Conservation (phyloP, 306 rosid species). For the Potentilla sterilis region DNA sequence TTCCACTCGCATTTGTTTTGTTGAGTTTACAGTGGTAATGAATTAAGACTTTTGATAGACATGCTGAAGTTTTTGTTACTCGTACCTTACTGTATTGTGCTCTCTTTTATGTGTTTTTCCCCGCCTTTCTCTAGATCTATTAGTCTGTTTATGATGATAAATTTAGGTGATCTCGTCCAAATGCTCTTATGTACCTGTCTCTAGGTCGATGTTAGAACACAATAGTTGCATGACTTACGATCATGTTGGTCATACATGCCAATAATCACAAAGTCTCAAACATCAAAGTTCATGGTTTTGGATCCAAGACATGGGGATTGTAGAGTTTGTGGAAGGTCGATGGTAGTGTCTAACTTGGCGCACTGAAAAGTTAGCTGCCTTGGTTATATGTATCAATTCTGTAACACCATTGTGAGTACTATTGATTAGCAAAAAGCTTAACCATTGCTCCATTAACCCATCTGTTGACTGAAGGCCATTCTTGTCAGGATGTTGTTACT, state of each 20-base stretch:
- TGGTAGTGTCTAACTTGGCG: not conserved
- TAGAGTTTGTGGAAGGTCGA: not conserved
- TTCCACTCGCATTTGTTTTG: slow-evolving; percentile 94
- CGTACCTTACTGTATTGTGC: slow-evolving; percentile 6
- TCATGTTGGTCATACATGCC: not conserved
- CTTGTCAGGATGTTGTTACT: not conserved
- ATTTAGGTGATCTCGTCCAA: not conserved
- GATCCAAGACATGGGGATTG: not conserved
- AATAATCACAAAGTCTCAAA: not conserved
- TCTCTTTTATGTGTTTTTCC: not conserved
- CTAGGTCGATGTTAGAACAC: not conserved
- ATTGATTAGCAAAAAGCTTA: not conserved
- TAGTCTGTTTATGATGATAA: not conserved
- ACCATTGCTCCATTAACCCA: not conserved
- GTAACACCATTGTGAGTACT: not conserved
- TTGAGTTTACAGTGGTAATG: slow-evolving; percentile 79
- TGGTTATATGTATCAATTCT: not conserved
- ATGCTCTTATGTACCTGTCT: not conserved
- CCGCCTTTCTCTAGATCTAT: not conserved
- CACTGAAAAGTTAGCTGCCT: not conserved
- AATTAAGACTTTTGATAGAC: slow-evolving; percentile 14
- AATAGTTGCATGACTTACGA: not conserved
- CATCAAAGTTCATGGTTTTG: not conserved
- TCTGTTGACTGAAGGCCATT: slow-evolving; percentile 7
- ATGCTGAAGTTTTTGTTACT: slow-evolving; percentile 12